Percentiles rank a stretch among this genome's conserved stretches.
phyloP scores from a whole-genome alignment of 208 protist genomes.

The Leptomonas seymouri region DNA sequence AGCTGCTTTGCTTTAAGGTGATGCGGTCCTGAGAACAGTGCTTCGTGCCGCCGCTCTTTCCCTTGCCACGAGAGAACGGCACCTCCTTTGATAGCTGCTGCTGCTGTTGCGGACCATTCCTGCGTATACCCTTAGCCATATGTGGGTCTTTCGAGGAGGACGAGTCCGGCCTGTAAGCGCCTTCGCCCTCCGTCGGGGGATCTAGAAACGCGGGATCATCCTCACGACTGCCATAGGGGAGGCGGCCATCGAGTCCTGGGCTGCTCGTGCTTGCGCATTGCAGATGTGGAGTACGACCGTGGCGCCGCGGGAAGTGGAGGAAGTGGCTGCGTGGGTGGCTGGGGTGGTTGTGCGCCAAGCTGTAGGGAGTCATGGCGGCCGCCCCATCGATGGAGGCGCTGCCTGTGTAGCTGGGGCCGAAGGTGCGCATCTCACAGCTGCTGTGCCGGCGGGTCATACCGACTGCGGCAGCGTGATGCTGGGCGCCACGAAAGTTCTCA shows the following conservation, averaged over 20 bases:
- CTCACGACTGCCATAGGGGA: conserved; percentile 33
- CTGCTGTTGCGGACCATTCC: neutral
- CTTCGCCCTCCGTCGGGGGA: neutral
- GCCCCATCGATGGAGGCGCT: conserved; percentile 3
- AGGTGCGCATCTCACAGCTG: conserved; percentile 25
- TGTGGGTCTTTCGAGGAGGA: neutral
- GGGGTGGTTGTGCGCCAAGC: conserved; percentile 7
- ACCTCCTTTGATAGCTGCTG: neutral
- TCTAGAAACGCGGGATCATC: conserved; percentile 16
- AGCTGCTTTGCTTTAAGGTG: conserved; percentile 17
- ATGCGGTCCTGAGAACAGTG: conserved; percentile 24
- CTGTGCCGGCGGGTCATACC: conserved; percentile 11
- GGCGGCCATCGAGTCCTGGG: conserved; percentile 3
- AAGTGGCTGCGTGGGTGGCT: neutral
- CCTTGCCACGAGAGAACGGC: neutral
- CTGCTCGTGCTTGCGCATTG: too few relatives aligned
- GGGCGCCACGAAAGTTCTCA: conserved; percentile 26
- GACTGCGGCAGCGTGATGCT: conserved; percentile 10
- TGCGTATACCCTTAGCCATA: neutral
- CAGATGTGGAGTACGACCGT: too few relatives aligned
- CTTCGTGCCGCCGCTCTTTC: neutral
- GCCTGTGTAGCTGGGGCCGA: conserved; percentile 22
- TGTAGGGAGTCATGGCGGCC: neutral
- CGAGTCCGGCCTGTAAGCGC: neutral
- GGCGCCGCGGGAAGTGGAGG: conserved; percentile 4